Evolutionary conservation across 495 filamentous ascomycete species (phyloP).

Genomic region (Cercophora samala): DNA sequence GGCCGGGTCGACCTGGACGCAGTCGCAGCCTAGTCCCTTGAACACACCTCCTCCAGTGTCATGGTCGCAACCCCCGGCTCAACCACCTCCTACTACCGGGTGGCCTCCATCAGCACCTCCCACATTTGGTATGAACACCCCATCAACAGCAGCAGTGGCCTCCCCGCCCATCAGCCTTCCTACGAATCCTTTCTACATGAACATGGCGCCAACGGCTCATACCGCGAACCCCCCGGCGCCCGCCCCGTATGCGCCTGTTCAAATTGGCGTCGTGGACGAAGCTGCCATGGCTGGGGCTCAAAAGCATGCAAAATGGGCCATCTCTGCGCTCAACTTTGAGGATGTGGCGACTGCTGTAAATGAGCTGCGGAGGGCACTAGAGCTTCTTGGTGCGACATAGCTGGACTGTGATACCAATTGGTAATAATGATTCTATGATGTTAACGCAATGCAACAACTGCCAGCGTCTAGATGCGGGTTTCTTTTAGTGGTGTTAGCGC

Average conservation of each 20-base stretch:
- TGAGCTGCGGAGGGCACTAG: conserved; percentile 73
- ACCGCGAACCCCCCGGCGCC: conserved; percentile 18
- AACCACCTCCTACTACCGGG: conserved; percentile 8
- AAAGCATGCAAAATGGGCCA: conserved; percentile 96
- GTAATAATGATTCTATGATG: not conserved
- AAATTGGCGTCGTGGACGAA: conserved; percentile 55
- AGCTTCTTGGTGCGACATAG: conserved; percentile 56
- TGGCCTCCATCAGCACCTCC: conserved; percentile 28
- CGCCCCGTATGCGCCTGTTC: conserved; percentile 16
- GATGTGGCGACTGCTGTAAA: conserved; percentile 87
- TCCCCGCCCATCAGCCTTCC: conserved; percentile 30
- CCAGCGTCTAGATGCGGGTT: not conserved
- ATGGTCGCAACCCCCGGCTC: conserved; percentile 19
- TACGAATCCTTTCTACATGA: conserved; percentile 23
- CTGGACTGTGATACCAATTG: conserved; percentile 1
- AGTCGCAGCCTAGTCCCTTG: conserved; percentile 22
- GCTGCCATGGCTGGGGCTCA: conserved; percentile 72
- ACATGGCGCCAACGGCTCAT: conserved; percentile 22
- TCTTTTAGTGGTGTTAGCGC: not conserved
- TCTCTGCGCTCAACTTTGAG: conserved; percentile 94
- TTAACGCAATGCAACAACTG: not conserved
- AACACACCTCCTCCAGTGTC: conserved; percentile 25
- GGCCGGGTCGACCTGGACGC: conserved; percentile 16
- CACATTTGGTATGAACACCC: conserved; percentile 29
- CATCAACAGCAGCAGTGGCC: conserved; percentile 29